These are phyloP conservation scores for Cercospora janseana DNA, from an alignment of 2,329 filamentous ascomycete genomes.

Conservation along the genomic window DNA sequence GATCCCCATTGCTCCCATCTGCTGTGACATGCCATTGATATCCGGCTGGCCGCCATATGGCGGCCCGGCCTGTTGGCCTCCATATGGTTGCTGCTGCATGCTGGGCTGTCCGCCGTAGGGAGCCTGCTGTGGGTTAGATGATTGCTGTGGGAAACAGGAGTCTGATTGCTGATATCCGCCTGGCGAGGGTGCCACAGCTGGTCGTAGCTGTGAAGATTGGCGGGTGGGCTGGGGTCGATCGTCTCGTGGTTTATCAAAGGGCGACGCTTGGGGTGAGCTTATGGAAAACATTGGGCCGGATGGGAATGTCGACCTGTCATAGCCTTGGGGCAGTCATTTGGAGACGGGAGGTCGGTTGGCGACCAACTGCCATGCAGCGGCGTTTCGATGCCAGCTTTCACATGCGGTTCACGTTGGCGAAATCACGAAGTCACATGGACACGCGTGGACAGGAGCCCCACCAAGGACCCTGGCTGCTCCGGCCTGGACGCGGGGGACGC, in stretches of 20 bases:
- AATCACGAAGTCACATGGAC: constrained; percentile 3
- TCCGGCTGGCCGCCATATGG: constrained; percentile 33
- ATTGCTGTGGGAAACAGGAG: constrained; percentile 45
- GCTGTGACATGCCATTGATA: constrained; percentile 58
- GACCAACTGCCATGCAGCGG: not conserved
- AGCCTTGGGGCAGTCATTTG: not conserved
- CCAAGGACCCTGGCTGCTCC: too few relatives aligned
- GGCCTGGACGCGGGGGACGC: too few relatives aligned
- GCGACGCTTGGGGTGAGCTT: constrained; percentile 27
- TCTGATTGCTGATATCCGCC: constrained; percentile 46
- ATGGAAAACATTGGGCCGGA: constrained; percentile 10
- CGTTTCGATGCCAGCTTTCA: constrained; percentile 12
- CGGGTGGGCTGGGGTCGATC: constrained; percentile 27
- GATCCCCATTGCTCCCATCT: constrained; percentile 76
- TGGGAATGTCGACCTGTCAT: constrained; percentile 5
- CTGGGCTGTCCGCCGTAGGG: constrained; percentile 28
- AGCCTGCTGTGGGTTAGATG: constrained; percentile 25
- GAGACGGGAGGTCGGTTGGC: not conserved
- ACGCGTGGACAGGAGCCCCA: constrained; percentile 4
- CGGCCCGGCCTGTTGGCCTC: constrained; percentile 22
- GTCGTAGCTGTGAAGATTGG: constrained; percentile 37
- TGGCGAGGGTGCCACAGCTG: constrained; percentile 46
- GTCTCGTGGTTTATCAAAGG: constrained; percentile 29
- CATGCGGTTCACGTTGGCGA: constrained; percentile 1
- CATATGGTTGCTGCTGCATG: constrained; percentile 21